Evolutionary conservation across 257 asterid species (phyloP).

Genomic region (Apocynum venetum): DNA sequence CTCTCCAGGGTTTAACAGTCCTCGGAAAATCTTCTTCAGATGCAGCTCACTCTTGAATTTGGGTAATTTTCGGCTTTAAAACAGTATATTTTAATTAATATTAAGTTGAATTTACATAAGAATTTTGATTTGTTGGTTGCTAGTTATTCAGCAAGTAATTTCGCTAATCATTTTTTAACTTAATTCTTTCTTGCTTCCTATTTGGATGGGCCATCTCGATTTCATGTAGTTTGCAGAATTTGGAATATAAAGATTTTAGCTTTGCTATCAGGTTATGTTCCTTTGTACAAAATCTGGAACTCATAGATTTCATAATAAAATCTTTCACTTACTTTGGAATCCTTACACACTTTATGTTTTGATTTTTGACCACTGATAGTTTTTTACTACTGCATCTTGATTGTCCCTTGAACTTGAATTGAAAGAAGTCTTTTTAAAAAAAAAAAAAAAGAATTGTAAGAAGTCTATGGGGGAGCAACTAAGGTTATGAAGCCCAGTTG

Average conservation of each 20-base stretch:
- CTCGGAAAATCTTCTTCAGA: conserved; percentile 16
- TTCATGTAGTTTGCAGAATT: background rate
- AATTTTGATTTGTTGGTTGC: background rate
- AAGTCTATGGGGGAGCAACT: background rate
- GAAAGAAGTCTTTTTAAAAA: too few relatives aligned
- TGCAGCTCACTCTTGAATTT: conserved; percentile 86
- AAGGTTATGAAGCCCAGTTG: background rate
- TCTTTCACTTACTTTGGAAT: background rate
- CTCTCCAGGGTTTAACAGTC: conserved; percentile 15
- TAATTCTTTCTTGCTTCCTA: background rate
- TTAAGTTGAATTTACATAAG: background rate
- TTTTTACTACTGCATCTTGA: background rate
- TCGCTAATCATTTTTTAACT: too few relatives aligned
- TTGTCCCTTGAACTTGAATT: background rate
- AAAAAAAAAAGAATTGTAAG: too few relatives aligned
- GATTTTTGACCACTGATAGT: background rate
- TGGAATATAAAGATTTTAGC: background rate
- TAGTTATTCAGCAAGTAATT: background rate
- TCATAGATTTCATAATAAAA: background rate
- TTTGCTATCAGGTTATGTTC: background rate
- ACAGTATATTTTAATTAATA: background rate
- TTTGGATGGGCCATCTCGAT: background rate
- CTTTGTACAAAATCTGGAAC: background rate
- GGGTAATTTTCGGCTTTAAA: conserved; percentile 42
- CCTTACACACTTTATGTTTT: background rate